These are phyloP conservation scores for Megacollybia marginata DNA, from an alignment of 768 basidiomycete species.

Conservation along the genomic window DNA sequence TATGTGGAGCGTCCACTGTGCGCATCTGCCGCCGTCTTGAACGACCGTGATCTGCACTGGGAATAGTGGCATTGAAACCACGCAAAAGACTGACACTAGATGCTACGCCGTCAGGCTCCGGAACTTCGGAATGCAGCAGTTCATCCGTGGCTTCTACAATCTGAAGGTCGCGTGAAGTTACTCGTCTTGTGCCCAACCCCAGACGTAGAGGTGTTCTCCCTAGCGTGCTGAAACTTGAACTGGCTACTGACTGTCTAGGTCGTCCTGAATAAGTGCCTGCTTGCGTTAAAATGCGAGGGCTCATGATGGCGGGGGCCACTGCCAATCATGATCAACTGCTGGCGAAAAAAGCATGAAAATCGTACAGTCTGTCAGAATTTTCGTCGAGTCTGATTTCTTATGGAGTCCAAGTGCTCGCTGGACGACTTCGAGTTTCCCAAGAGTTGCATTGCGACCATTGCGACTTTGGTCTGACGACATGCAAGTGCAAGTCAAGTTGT, in stretches of 20 bases:
- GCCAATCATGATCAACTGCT: slow-evolving; percentile 4
- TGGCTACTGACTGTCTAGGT: slow-evolving; percentile 20
- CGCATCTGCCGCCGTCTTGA: slow-evolving; percentile 72
- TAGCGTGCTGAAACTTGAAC: slow-evolving; percentile 56
- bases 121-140: slow-evolving; percentile 62
- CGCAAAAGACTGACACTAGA: slow-evolving; percentile 74
- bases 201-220: slow-evolving; percentile 73
- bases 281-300: slow-evolving; percentile 71
- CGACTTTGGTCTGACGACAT: slow-evolving; percentile 24
- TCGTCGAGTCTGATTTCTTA: slow-evolving; percentile 61
- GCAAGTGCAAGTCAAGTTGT: slow-evolving; percentile 19
- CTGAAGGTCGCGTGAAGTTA: slow-evolving; percentile 79
- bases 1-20: slow-evolving; percentile 64
- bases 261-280: slow-evolving; percentile 60
- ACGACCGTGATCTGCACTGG: slow-evolving; percentile 76
- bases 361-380: slow-evolving; percentile 69
- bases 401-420: slow-evolving; percentile 67
- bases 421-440: slow-evolving; percentile 51
- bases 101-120: slow-evolving; percentile 65
- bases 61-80: slow-evolving; percentile 94
- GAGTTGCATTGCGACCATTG: slow-evolving; percentile 11
- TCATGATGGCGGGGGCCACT: slow-evolving; percentile 91
- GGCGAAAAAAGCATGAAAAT: slow-evolving; percentile 1
- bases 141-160: slow-evolving; percentile 79
- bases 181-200: slow-evolving; percentile 53